Base-by-base conservation (phyloP, 345 rosid species). In the Excoecaria agallocha region DNA sequence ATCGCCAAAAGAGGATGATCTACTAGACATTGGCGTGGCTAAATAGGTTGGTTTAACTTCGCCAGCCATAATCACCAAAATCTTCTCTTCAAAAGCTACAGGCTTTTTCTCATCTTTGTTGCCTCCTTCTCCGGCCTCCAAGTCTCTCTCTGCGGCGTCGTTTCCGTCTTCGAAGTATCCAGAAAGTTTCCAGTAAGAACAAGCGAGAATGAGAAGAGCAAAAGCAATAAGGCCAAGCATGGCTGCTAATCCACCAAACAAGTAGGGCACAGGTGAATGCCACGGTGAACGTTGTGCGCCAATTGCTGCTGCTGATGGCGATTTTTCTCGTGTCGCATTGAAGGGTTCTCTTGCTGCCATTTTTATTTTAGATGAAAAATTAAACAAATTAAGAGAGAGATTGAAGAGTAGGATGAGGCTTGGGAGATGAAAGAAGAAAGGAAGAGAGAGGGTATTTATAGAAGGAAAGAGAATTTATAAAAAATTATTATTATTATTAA, bases 221-320 rank as follows among this genome's bases (percentile, higher is more conserved):
- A 92, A 90, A 60, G 98, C 97, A 5, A 92, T 91, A 66, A 94
- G 85, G 58, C 98, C 98, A 3, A 94, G 83, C 97, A 94, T 94
- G 43, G 97, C 98, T 0, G 98, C 98, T 35, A 94, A 76, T 19
- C 98, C 98, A 15, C 98, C 98, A 57, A 94, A 92, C 51, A 94
- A 81, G 82, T 92, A 94, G 0, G 98, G 98, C 46, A 94, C 93
- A 0, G 98, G 98, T 54, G 98, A 94, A 80, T 94, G 97, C 97
- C 97, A 87, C 22, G 97, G 86, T 2, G 94, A 88, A 82, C 78
- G 94, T 60, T 82, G 84, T 56, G 41, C 67, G 57, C 67, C 30
- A 13, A 78, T 8, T 12, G 82, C 41, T 52, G 69, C 62, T 15
- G 66, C 56, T 62, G 74, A 5, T 9, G 24, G 49, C 62, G 82